Percentiles rank a stretch among this genome's conserved stretches.
phyloP scores from a whole-genome alignment of 2,329 filamentous ascomycete genomes.

The Phoma herbarum region DNA sequence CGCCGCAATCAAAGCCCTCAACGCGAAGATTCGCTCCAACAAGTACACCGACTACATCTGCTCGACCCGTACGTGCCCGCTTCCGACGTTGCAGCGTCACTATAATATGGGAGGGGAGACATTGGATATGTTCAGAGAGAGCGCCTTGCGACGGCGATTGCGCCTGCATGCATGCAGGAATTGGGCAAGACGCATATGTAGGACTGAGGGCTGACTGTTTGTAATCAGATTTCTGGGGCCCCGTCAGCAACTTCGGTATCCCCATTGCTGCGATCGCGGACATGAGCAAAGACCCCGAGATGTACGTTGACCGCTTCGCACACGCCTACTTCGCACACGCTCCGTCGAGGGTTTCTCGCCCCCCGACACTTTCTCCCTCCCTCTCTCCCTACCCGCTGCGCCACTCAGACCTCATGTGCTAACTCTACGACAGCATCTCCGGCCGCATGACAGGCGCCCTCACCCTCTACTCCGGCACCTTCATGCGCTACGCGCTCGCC shows the following conservation, averaged over 20 bases:
- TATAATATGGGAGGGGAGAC: no score
- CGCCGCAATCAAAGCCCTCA: conserved; percentile 63
- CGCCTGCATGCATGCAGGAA: neutral
- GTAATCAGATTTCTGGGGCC: conserved; percentile 61
- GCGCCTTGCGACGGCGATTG: neutral
- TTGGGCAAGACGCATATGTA: no score
- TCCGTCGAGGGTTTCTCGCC: no score
- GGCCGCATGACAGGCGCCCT: conserved; percentile 70
- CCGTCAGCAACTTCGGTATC: conserved; percentile 63
- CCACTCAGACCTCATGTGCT: no score
- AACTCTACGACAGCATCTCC: conserved; percentile 71
- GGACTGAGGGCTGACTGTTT: neutral
- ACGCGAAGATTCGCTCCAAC: conserved; percentile 62
- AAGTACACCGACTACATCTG: conserved; percentile 62
- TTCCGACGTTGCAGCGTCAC: neutral
- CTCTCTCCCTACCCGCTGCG: no score
- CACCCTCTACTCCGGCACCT: conserved; percentile 68
- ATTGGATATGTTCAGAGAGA: no score
- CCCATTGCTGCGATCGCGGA: conserved; percentile 63
- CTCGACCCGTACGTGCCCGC: conserved; percentile 59
- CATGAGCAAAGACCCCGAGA: conserved; percentile 62
- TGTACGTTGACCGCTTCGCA: conserved; percentile 47
- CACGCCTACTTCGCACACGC: no score
- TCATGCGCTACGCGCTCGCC: conserved; percentile 73
- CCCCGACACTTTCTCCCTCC: no score